Conservation (phyloP, 805 yeast genomes). For the Suhomyces sp. region DNA sequence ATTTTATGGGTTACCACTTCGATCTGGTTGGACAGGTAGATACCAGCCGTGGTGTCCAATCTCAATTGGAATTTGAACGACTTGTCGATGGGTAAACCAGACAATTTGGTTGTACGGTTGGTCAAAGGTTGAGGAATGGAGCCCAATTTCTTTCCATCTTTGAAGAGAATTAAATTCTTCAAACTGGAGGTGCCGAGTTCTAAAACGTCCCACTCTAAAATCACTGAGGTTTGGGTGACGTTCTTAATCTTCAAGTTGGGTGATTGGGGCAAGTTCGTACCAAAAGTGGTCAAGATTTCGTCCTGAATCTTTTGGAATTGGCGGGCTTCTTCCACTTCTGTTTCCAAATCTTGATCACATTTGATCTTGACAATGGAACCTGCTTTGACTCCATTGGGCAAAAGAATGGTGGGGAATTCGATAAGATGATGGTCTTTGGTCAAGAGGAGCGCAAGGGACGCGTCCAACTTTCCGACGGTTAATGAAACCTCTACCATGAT, state of each 20-base stretch:
- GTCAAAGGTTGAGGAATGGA: conserved; percentile 79
- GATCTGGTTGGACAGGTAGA: conserved; percentile 63
- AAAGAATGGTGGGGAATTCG: conserved; percentile 91
- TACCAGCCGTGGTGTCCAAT: conserved; percentile 89
- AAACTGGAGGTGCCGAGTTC: conserved; percentile 80
- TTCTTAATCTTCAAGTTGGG: conserved; percentile 73
- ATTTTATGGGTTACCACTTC: conserved; percentile 85
- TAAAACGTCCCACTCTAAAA: conserved; percentile 88
- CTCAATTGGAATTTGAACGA: conserved; percentile 75
- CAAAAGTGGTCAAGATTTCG: conserved; percentile 69
- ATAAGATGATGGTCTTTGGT: conserved; percentile 92
- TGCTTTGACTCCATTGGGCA: conserved; percentile 87
- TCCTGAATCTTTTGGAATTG: conserved; percentile 68
- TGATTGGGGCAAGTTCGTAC: conserved; percentile 63
- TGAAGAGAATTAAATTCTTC: conserved; percentile 72
- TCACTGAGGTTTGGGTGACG: conserved; percentile 92
- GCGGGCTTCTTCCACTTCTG: conserved; percentile 59
- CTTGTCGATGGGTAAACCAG: conserved; percentile 88
- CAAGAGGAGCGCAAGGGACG: conserved; percentile 85
- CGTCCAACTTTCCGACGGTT: conserved; percentile 94
- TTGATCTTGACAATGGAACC: conserved; percentile 87
- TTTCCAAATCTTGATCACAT: conserved; percentile 72
- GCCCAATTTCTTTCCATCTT: conserved; percentile 72
- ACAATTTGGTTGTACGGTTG: conserved; percentile 78
- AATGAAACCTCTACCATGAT: conserved; percentile 86